Percentiles rank a stretch among this genome's conserved stretches.
These are phyloP conservation scores for Hanseniaspora meyeri DNA, from an alignment of 805 yeast genomes.

Conservation along the genomic window DNA sequence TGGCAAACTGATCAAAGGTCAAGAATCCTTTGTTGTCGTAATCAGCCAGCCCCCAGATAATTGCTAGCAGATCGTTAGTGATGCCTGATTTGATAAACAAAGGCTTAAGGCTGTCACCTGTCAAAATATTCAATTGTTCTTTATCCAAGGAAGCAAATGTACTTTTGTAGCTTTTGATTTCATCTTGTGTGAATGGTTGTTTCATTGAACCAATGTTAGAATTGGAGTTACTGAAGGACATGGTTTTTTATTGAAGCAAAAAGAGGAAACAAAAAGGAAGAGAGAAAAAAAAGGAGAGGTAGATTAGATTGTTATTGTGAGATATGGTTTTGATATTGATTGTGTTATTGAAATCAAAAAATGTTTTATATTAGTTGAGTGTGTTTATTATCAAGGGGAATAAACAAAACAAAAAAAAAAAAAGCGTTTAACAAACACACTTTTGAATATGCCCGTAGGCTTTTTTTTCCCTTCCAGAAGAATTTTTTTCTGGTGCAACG, in stretches of 20 bases:
- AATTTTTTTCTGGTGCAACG: too few species aligned
- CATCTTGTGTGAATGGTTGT: constrained; percentile 51
- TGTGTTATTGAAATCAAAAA: too few species aligned
- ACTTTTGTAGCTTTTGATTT: constrained; percentile 58
- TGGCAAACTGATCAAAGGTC: constrained; percentile 65
- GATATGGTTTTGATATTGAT: too few species aligned
- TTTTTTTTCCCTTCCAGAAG: too few species aligned
- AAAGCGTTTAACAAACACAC: too few species aligned
- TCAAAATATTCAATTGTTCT: constrained; percentile 64
- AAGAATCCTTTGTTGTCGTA: constrained; percentile 74
- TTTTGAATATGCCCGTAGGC: too few species aligned
- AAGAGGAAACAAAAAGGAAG: not conserved
- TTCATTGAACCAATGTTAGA: constrained; percentile 18
- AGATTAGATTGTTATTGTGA: too few species aligned
- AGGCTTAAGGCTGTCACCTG: constrained; percentile 77
- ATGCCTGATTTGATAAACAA: constrained; percentile 78
- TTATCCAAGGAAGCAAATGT: constrained; percentile 71
- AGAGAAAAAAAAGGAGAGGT: too few species aligned
- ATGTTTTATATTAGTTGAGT: too few species aligned
- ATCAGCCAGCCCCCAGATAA: constrained; percentile 93
- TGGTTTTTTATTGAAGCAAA: not conserved
- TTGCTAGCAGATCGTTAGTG: constrained; percentile 65
- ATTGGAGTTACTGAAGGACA: not conserved
- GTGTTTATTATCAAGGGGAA: too few species aligned
- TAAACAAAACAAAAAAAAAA: too few species aligned